Evolutionary conservation across 2,329 filamentous ascomycete genomes (phyloP).

Genomic region (Magnaporthiopsis incrustans): DNA sequence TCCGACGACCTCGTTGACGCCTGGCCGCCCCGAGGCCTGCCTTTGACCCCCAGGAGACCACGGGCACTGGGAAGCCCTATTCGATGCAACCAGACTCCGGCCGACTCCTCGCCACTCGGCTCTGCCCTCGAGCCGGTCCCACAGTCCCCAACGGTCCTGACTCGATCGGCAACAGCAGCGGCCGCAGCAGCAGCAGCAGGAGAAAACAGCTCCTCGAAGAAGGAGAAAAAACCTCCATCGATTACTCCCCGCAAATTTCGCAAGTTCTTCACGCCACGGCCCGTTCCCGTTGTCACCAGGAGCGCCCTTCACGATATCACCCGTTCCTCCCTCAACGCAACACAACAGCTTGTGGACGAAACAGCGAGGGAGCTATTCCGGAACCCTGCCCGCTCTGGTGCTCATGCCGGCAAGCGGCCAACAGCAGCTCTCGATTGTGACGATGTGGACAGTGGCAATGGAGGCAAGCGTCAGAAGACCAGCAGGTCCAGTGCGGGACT

Average conservation of each 20-base stretch:
- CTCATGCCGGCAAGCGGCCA: not conserved
- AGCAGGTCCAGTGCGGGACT: constrained; percentile 1
- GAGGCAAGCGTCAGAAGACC: constrained; percentile 2
- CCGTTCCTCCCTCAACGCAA: constrained; percentile 29
- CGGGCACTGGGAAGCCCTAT: not conserved
- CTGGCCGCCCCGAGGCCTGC: not conserved
- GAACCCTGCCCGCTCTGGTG: not conserved
- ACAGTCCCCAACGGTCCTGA: constrained; percentile 15
- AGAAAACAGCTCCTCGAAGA: constrained; percentile 19
- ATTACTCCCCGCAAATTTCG: constrained; percentile 47
- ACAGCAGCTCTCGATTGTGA: not conserved
- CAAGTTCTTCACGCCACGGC: constrained; percentile 43
- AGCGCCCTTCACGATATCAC: constrained; percentile 33
- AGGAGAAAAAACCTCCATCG: constrained; percentile 41
- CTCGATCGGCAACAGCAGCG: not conserved
- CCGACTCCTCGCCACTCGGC: not conserved
- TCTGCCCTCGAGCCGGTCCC: not conserved
- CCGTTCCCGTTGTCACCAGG: constrained; percentile 29
- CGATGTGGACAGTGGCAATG: constrained; percentile 3
- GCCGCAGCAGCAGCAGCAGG: constrained; percentile 4
- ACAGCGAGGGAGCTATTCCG: not conserved
- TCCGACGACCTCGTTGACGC: not conserved
- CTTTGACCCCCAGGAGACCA: not conserved
- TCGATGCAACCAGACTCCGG: not conserved
- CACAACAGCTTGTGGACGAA: constrained; percentile 15